Evolutionary conservation across 2,329 filamentous ascomycete genomes (phyloP).

Genomic region (Elsinoe arachidis): DNA sequence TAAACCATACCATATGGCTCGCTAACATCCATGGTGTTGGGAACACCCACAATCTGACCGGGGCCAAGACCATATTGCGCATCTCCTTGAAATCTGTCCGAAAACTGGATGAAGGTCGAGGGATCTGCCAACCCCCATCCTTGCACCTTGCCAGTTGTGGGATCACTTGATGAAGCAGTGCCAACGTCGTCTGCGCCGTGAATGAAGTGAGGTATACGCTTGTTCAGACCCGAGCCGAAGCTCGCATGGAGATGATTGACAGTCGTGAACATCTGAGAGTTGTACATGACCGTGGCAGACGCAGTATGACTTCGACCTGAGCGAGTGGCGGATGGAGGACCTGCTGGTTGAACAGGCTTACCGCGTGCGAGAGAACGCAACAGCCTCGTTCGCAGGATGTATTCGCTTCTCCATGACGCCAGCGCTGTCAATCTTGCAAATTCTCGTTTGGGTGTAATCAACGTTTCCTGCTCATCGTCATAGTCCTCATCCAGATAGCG

Average conservation of each 20-base stretch:
- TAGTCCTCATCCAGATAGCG: slow-evolving; percentile 34
- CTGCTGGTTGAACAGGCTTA: slow-evolving; percentile 56
- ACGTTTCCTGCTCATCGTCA: slow-evolving; percentile 36
- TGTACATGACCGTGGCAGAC: slow-evolving; percentile 73
- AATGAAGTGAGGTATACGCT: slow-evolving; percentile 68
- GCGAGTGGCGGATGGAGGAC: slow-evolving; percentile 45
- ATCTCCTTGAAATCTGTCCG: slow-evolving; percentile 65
- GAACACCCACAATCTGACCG: slow-evolving; percentile 64
- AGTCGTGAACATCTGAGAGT: slow-evolving; percentile 69
- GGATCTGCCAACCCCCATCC: slow-evolving; percentile 74
- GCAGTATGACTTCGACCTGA: slow-evolving; percentile 53
- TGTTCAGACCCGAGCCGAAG: slow-evolving; percentile 58
- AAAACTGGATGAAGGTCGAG: slow-evolving; percentile 66
- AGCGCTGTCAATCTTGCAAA: slow-evolving; percentile 75
- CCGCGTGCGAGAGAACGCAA: slow-evolving; percentile 73
- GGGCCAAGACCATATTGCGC: slow-evolving; percentile 69
- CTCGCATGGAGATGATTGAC: slow-evolving; percentile 72
- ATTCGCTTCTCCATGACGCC: slow-evolving; percentile 95
- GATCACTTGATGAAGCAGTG: slow-evolving; percentile 72
- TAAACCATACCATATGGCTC: slow-evolving; percentile 74
- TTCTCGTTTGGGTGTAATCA: slow-evolving; percentile 64
- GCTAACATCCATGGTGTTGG: slow-evolving; percentile 86
- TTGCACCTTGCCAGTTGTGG: slow-evolving; percentile 64
- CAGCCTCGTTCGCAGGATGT: slow-evolving; percentile 76
- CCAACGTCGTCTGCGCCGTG: slow-evolving; percentile 76